Base-by-base conservation (phyloP, 2,329 filamentous ascomycete species). In the Alternaria sp. region DNA sequence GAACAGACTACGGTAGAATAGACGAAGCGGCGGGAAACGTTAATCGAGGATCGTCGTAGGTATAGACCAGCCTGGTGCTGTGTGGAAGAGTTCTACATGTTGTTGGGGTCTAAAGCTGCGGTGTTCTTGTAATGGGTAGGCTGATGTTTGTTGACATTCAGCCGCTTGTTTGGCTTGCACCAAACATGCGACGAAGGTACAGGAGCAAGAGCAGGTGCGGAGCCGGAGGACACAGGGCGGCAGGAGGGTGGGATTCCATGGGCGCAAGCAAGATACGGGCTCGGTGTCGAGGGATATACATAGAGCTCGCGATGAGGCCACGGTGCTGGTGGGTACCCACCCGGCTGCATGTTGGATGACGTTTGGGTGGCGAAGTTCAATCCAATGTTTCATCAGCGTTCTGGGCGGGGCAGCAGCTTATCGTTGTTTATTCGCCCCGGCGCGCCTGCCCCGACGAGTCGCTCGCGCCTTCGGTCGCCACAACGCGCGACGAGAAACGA, bases 141-240 rank as follows among this genome's bases (percentile, higher is more conserved):
- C 28, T 44, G 20, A 46, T 18, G 18, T 47, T 34, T 54, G 20
- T 47, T 54, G 41, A 32, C 30, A 24, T 22, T 42, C 51, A 20
- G 2, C 24, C 24, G 20, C 43, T 47, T 47, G 26, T 20, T 47
- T 32, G 43, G 43, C 28, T 12, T 28, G 16, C 20, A 47, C 43
- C 43, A 18, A 59, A 59, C 54, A 57, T 46, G 58, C 18, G 48
- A 38, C 61, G 59, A 47, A 47, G 14, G 36, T 43, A n/a, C 43
- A 55, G 59, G 57, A 53, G 62, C 59, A 60, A 54, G 53, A 51
- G 63, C 57, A 61, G 30, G 51, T 36, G 57, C 44, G 41, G 51
- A 46, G 57, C 42, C 34, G 56, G 49, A 12, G 41, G 41, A 30
- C 51, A 34, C 39, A 43, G 26, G 39, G 28, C 49, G 48, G 55